These are phyloP conservation scores for Globisporangium solare DNA, from an alignment of 352 stramenopile genomes.

Conservation along the genomic window DNA sequence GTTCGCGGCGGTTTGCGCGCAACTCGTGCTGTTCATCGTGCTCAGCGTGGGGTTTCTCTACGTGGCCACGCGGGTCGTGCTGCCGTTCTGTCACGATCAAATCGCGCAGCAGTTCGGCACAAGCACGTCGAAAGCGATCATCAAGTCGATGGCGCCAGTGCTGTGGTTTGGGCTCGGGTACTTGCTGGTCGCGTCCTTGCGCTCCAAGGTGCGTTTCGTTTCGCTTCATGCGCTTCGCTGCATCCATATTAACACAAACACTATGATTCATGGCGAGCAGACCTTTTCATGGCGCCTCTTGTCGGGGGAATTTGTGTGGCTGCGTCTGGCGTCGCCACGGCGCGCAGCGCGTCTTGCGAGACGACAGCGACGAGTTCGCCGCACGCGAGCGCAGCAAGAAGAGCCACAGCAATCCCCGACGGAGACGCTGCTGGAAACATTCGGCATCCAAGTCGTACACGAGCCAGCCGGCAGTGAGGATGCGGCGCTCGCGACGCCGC, in stretches of 20 bases:
- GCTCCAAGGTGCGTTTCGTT: constrained; percentile 25
- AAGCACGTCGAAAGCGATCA: constrained; percentile 22
- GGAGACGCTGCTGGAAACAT: constrained; percentile 29
- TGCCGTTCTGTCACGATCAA: constrained; percentile 21
- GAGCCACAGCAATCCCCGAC: constrained; percentile 11
- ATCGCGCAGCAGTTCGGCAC: constrained; percentile 22
- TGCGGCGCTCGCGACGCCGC: constrained; percentile 17
- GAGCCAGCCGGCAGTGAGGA: constrained; percentile 16
- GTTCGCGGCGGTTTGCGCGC: constrained; percentile 13
- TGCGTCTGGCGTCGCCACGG: constrained; percentile 16
- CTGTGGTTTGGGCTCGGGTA: constrained; percentile 61
- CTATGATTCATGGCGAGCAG: constrained; percentile 8
- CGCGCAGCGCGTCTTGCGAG: not conserved
- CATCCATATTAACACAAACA: too few relatives aligned
- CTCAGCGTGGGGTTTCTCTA: constrained; percentile 7
- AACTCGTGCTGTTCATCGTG: constrained; percentile 13
- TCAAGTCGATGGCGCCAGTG: constrained; percentile 30
- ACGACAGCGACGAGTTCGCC: constrained; percentile 11
- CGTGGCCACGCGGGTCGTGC: constrained; percentile 9
- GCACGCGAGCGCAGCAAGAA: constrained; percentile 4
- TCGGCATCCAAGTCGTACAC: constrained; percentile 33
- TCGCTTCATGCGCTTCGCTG: not conserved
- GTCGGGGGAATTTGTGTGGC: constrained; percentile 35
- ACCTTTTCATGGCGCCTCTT: constrained; percentile 53
- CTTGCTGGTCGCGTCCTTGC: constrained; percentile 34